Conservation (phyloP, 306 rosid species). For the Vigna angularis region DNA sequence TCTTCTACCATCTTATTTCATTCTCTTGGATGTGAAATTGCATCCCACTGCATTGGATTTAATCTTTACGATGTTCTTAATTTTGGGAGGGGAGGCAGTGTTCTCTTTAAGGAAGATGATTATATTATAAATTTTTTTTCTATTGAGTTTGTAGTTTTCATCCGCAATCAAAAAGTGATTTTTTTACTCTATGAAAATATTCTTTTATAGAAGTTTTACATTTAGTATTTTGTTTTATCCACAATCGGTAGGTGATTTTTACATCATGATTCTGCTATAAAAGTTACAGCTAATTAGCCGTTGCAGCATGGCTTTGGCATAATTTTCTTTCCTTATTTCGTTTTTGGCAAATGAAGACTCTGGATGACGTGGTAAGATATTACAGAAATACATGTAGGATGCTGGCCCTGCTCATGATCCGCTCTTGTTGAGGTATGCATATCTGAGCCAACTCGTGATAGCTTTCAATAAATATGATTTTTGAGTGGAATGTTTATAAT, state of each 20-base stretch:
- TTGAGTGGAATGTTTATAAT: slow-evolving; percentile 2
- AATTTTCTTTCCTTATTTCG: neutral
- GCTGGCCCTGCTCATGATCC: slow-evolving; percentile 65
- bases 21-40: slow-evolving; percentile 12
- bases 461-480: neutral
- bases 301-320: slow-evolving; percentile 23
- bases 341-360: slow-evolving; percentile 66
- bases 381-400: slow-evolving; percentile 25
- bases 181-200: too few species aligned
- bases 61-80: slow-evolving; percentile 10
- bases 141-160: too few species aligned
- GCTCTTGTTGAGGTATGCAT: slow-evolving; percentile 63
- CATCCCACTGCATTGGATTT: slow-evolving; percentile 21
- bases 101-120: slow-evolving; percentile 12
- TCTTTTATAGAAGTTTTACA: too few species aligned
- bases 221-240: neutral
- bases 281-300: slow-evolving; percentile 7
- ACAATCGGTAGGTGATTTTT: neutral
- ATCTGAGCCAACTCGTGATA: neutral
- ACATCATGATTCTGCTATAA: neutral
- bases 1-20: slow-evolving; percentile 44
- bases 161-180: too few species aligned
- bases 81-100: slow-evolving; percentile 45
- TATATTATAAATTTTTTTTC: too few species aligned
- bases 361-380: slow-evolving; percentile 63